Evolutionary conservation across 257 asterid genomes (phyloP), one percentile per base, ranked within the genome.

Genomic region (Plantago major): DNA sequence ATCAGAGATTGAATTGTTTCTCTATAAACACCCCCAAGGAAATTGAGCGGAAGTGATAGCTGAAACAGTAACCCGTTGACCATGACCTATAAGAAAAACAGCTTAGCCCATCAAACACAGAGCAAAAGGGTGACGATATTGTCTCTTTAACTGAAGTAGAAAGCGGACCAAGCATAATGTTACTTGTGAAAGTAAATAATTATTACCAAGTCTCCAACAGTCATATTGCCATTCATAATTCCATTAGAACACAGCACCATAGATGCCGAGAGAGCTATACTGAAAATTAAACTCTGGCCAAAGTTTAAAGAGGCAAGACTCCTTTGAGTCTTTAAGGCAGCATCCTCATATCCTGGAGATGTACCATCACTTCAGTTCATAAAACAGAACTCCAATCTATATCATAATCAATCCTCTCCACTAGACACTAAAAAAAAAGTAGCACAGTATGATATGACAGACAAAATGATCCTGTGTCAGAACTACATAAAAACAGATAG

Each of bases 61-160:
- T 92, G 99, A 73, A 92, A 92, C 61, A 92, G 93, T 71, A 92
- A 82, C 77, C 99, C 99, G 46, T 92, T 87, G 68, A 92, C 97
- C 99, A 92, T 89, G 69, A 92, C 99, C 99, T 92, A 66, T 17
- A 30, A 44, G 48, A 61, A 71, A 57, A 76, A 52, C 40, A 13
- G 47, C 63, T 66, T 46, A 47, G 51, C 67, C 47, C 70, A 64
- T 45, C 62, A 40, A 66, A 64, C 30, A 33, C 40, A 33, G 8
- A 33, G 8, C 33, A 66, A 52, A 28, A 48, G 54, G 50, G 17
- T 43, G 30, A 17, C 53, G 60, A 30, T 59, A 46, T 48, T n/a
- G 55, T 60, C 14, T 63, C 11, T 54, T 19, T 28, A 57, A 59
- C 56, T 53, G 64, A 60, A 19, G 45, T 49, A 43, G 60, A 60